These are phyloP conservation scores for Durotheca rogersii DNA, from an alignment of 495 filamentous ascomycete genomes.

Conservation along the genomic window DNA sequence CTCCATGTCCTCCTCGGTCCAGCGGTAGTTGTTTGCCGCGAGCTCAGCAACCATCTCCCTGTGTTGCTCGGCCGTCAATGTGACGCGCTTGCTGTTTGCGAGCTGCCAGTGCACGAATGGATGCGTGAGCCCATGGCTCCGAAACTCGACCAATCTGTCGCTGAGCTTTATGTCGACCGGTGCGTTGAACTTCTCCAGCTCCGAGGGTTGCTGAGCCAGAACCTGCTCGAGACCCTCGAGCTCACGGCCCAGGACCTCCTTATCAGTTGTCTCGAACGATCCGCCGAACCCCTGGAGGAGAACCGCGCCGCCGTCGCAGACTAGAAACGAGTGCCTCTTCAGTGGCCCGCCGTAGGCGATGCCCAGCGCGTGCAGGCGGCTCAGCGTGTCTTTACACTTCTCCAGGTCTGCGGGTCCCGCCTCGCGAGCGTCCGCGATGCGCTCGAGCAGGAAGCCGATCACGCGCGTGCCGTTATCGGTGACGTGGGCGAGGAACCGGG, in stretches of 20 bases:
- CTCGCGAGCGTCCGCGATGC: constrained; percentile 33
- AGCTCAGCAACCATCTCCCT: constrained; percentile 10
- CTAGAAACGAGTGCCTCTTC: constrained; percentile 41
- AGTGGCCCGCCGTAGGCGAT: constrained; percentile 37
- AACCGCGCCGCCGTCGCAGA: constrained; percentile 15
- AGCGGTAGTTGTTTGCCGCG: constrained; percentile 8
- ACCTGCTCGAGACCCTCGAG: constrained; percentile 6
- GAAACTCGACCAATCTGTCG: constrained; percentile 8
- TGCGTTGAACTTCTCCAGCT: constrained; percentile 8
- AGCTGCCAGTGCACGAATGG: constrained; percentile 7
- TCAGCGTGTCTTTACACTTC: constrained; percentile 25
- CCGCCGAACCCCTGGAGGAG: constrained; percentile 9
- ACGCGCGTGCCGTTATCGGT: constrained; percentile 39
- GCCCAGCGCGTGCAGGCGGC: constrained; percentile 34
- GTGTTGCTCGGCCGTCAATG: constrained; percentile 7
- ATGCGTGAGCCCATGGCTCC: constrained; percentile 8
- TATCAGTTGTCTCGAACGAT: constrained; percentile 8
- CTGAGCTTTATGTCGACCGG: constrained; percentile 9
- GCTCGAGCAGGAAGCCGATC: constrained; percentile 45
- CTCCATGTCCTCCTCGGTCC: constrained; percentile 7
- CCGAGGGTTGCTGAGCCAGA: constrained; percentile 9
- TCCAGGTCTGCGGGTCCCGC: constrained; percentile 33
- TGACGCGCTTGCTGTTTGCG: constrained; percentile 1
- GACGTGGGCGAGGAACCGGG: constrained; percentile 39
- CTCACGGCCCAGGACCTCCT: constrained; percentile 7